phyloP scores from a whole-genome alignment of 257 asterid species.

The Fraxinus pennsylvanica region DNA sequence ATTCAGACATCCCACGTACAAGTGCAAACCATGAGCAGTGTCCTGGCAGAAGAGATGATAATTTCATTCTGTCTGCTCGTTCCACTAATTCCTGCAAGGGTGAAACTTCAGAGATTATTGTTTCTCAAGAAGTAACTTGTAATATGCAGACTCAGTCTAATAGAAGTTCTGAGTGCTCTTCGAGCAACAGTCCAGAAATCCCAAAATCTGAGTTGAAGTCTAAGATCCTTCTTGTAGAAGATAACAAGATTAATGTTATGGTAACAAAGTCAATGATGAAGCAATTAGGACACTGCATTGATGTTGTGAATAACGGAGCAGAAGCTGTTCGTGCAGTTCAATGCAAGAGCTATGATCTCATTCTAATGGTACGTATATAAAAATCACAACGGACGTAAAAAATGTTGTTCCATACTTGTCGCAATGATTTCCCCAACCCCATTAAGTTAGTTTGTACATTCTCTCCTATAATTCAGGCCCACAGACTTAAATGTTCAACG shows the following conservation, averaged over 20 bases:
- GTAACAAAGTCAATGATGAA: constrained; percentile 83
- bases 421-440: neutral
- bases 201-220: constrained; percentile 40
- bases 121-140: constrained; percentile 28
- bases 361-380: constrained; percentile 63
- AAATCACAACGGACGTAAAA: neutral
- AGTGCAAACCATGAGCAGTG: constrained; percentile 20
- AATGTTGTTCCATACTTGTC: neutral
- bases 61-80: constrained; percentile 21
- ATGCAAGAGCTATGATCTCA: constrained; percentile 51
- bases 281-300: constrained; percentile 68
- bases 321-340: constrained; percentile 80
- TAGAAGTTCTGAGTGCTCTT: constrained; percentile 45
- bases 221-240: constrained; percentile 86
- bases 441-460: neutral
- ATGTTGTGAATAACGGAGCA: constrained; percentile 66
- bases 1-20: constrained; percentile 28
- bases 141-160: constrained; percentile 27
- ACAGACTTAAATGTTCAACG: neutral
- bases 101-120: constrained; percentile 32
- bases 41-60: constrained; percentile 22
- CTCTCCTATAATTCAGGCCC: neutral
- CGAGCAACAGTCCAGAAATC: constrained; percentile 45
- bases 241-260: constrained; percentile 78
- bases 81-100: constrained; percentile 19